Evolutionary conservation across 2,329 filamentous ascomycete species (phyloP).

Genomic region (Pyrenophora seminiperda): DNA sequence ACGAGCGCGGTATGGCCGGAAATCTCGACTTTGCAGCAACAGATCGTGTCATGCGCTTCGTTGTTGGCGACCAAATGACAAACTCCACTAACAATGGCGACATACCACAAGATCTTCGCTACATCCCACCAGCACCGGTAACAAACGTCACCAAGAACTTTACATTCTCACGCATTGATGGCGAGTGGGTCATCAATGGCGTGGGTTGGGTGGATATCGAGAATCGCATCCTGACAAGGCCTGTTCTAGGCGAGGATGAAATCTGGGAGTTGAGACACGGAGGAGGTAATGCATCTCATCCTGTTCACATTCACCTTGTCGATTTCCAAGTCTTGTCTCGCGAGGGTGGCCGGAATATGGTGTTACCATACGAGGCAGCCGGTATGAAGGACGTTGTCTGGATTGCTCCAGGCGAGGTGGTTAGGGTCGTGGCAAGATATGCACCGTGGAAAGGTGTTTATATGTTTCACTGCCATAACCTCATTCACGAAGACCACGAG

Average conservation of each 20-base stretch:
- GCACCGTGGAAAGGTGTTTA: conserved; percentile 55
- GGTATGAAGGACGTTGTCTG: conserved; percentile 65
- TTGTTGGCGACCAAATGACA: conserved; percentile 49
- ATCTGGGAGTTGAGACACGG: conserved; percentile 53
- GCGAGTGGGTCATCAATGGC: conserved; percentile 44
- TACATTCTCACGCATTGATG: conserved; percentile 36
- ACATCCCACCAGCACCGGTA: conserved; percentile 31
- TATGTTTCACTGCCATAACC: conserved; percentile 55
- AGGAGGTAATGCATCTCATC: conserved; percentile 59
- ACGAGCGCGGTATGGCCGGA: conserved; percentile 50
- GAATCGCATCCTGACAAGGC: conserved; percentile 39
- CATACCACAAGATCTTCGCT: conserved; percentile 34
- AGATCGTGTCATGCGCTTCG: conserved; percentile 48
- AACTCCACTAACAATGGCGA: conserved; percentile 31
- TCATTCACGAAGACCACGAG: conserved; percentile 54
- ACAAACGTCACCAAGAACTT: conserved; percentile 32
- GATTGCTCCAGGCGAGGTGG: conserved; percentile 55
- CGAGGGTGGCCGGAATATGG: conserved; percentile 49
- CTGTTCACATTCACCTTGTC: conserved; percentile 63
- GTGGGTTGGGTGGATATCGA: conserved; percentile 42
- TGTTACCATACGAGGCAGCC: conserved; percentile 59
- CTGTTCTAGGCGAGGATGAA: conserved; percentile 42
- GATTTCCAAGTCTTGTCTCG: conserved; percentile 62
- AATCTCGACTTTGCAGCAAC: conserved; percentile 59
- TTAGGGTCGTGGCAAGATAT: conserved; percentile 37